Evolutionary conservation across 257 asterid species (phyloP).

Genomic region (Przewalskia tangutica): DNA sequence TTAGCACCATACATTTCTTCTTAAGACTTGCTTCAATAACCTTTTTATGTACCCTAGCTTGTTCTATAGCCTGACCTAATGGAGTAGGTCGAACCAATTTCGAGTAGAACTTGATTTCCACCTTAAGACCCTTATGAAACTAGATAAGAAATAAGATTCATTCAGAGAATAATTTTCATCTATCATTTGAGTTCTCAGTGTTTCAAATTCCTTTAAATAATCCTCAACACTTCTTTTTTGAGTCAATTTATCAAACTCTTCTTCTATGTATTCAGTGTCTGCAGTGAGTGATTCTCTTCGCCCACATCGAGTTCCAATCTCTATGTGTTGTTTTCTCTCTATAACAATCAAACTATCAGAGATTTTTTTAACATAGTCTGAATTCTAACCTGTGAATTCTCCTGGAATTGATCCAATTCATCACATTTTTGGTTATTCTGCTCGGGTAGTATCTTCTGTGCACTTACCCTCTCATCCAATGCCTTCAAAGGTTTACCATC

Average conservation of each 20-base stretch:
- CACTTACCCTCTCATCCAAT: no score
- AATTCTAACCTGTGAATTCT: no score
- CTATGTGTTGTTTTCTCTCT: no score
- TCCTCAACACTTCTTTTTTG: not conserved
- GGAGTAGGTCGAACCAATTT: not conserved
- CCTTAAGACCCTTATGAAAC: not conserved
- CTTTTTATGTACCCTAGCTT: not conserved
- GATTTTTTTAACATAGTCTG: no score
- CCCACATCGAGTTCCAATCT: no score
- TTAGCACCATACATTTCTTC: not conserved
- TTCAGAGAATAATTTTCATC: not conserved
- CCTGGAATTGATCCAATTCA: no score
- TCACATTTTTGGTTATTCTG: no score
- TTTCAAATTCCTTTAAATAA: not conserved
- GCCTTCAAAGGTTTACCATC: no score
- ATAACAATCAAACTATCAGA: no score
- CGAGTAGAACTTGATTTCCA: not conserved
- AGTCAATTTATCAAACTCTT: not conserved
- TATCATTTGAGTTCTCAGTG: not conserved
- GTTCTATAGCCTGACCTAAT: not conserved
- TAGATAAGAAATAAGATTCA: not conserved
- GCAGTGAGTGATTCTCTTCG: no score
- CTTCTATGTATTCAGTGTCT: no score
- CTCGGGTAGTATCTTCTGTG: no score
- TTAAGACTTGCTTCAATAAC: not conserved